Evolutionary conservation across 2,329 filamentous ascomycete species (phyloP).

Genomic region (Aaosphaeria pasadenensis): DNA sequence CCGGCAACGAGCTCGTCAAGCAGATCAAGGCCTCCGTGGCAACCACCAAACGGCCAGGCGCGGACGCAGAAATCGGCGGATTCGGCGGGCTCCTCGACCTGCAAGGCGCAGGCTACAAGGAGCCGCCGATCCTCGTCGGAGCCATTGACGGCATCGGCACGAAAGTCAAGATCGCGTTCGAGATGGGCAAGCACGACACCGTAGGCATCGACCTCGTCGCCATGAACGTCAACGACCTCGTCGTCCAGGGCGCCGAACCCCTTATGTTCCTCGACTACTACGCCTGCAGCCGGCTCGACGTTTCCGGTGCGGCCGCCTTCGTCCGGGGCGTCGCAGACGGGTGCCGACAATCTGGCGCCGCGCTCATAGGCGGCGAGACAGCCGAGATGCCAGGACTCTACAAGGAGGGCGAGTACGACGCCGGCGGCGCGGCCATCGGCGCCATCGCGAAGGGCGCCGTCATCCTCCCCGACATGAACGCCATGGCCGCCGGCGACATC

Average conservation of each 20-base stretch:
- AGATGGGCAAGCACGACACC: constrained; percentile 84
- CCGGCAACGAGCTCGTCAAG: constrained; percentile 87
- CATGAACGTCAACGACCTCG: constrained; percentile 98
- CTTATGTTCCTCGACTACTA: constrained; percentile 98
- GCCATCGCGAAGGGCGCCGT: constrained; percentile 65
- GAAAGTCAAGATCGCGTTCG: constrained; percentile 93
- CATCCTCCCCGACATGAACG: constrained; percentile 71
- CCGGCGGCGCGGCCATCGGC: constrained; percentile 84
- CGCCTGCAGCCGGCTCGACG: constrained; percentile 83
- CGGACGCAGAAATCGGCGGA: constrained; percentile 90
- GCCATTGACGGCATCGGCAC: constrained; percentile 96
- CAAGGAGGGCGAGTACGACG: constrained; percentile 84
- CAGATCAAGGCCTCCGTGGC: constrained; percentile 88
- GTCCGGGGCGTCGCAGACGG: constrained; percentile 87
- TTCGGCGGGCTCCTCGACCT: constrained; percentile 89
- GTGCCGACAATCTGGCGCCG: constrained; percentile 80
- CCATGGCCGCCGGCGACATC: constrained; percentile 80
- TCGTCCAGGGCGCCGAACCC: constrained; percentile 92
- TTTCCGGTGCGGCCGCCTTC: constrained; percentile 76
- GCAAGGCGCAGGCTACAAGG: constrained; percentile 67
- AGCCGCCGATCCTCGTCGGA: constrained; percentile 79
- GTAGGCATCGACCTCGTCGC: constrained; percentile 96
- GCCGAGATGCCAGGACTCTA: constrained; percentile 99
- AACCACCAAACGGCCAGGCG: constrained; percentile 78
- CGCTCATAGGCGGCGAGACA: constrained; percentile 94